Conservation (phyloP, 1,139 yeast species). For the Sugiyamaella grinbergsii region DNA sequence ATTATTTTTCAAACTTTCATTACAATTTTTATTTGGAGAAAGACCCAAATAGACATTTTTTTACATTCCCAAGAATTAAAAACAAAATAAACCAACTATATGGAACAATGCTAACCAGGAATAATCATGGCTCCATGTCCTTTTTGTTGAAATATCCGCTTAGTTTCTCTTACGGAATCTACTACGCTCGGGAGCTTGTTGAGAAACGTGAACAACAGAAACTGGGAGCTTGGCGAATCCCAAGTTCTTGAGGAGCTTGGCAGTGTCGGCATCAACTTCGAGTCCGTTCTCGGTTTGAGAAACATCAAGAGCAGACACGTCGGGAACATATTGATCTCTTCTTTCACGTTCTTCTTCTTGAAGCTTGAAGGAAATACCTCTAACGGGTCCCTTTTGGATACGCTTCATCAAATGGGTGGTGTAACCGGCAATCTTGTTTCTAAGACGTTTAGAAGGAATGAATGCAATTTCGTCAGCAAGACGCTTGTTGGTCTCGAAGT, state of each 20-base stretch:
- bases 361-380: constrained; percentile 99
- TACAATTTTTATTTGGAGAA: constrained; percentile 14
- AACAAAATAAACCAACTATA: constrained; percentile 6
- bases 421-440: constrained; percentile 99
- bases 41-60: constrained; percentile 4
- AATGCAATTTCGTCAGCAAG: constrained; percentile 97
- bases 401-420: constrained; percentile 99
- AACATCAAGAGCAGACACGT: constrained; percentile 98
- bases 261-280: constrained; percentile 97
- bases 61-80: constrained; percentile 17
- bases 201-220: constrained; percentile 87
- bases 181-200: constrained; percentile 87
- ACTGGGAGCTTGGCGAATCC: constrained; percentile 92
- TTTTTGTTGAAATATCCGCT: constrained; percentile 29
- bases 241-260: constrained; percentile 91
- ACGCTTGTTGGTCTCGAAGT: constrained; percentile 99
- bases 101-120: too few relatives aligned
- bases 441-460: constrained; percentile 99
- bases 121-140: neutral
- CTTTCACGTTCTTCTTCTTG: constrained; percentile 99
- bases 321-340: constrained; percentile 99
- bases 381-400: constrained; percentile 99
- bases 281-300: constrained; percentile 95
- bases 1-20: constrained; percentile 9
- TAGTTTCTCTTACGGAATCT: constrained; percentile 95